Conservation (phyloP, 164 flowering plant species). For the Magnolia officinalis region DNA sequence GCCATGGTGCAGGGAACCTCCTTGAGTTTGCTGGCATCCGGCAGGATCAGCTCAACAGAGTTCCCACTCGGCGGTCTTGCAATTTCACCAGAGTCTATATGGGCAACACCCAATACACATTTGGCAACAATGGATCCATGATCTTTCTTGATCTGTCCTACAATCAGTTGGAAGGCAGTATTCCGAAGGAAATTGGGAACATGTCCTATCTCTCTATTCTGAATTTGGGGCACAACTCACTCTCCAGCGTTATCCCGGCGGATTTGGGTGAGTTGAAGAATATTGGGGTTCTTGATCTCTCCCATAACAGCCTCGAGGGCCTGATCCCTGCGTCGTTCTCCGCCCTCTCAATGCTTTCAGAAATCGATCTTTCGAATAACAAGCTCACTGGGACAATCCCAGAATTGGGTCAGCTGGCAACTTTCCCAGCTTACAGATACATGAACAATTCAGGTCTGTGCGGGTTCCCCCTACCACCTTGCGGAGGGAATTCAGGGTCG, state of each 20-base stretch:
- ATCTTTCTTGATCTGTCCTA: conserved; percentile 84
- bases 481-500: conserved; percentile 29
- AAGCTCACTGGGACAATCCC: conserved; percentile 72
- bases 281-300: conserved; percentile 73
- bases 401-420: conserved; percentile 61
- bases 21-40: conserved; percentile 87
- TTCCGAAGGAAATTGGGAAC: conserved; percentile 76
- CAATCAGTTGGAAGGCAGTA: conserved; percentile 59
- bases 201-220: conserved; percentile 62
- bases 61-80: conserved; percentile 67
- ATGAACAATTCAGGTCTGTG: conserved; percentile 79
- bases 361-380: conserved; percentile 77
- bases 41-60: conserved; percentile 42
- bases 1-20: conserved; percentile 91
- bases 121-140: conserved; percentile 82
- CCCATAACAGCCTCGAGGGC: conserved; percentile 65
- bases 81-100: conserved; percentile 62
- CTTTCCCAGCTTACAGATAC: conserved; percentile 52
- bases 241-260: conserved; percentile 70
- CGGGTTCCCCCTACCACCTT: conserved; percentile 68
- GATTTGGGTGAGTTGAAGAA: conserved; percentile 56
- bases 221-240: conserved; percentile 80
- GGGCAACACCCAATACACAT: conserved; percentile 63
- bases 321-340: conserved; percentile 60
- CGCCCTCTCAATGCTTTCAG: conserved; percentile 49